phyloP scores from a whole-genome alignment of 108 stramenopile species.

The Fragilaria crotonensis region DNA sequence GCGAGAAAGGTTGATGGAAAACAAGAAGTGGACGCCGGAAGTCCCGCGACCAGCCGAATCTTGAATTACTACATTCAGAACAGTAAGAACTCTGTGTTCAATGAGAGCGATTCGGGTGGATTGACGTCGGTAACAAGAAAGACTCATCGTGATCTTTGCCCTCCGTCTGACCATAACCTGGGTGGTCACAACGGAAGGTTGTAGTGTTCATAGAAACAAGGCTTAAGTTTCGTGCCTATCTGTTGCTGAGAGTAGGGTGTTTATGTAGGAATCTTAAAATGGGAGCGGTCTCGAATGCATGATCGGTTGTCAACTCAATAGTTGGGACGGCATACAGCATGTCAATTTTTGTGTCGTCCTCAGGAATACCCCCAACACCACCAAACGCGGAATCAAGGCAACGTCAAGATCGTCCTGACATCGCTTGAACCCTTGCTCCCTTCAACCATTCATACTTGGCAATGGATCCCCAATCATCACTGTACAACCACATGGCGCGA shows the following conservation, averaged over 20 bases:
- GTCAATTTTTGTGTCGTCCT: too few relatives aligned
- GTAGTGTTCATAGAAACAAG: conserved; percentile 3
- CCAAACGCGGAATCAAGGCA: too few relatives aligned
- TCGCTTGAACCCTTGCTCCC: too few relatives aligned
- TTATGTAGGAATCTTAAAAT: too few relatives aligned
- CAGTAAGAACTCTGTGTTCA: conserved; percentile 25
- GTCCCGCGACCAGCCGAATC: conserved; percentile 75
- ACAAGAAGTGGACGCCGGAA: conserved; percentile 35
- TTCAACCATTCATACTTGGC: background rate
- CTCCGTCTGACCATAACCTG: conserved; percentile 31
- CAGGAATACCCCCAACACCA: too few relatives aligned
- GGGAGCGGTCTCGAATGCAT: too few relatives aligned
- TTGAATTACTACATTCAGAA: conserved; percentile 81
- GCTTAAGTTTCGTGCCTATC: background rate
- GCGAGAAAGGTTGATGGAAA: conserved; percentile 39
- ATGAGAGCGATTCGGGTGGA: conserved; percentile 20
- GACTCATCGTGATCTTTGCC: conserved; percentile 43
- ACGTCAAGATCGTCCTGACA: too few relatives aligned
- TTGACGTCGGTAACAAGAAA: conserved; percentile 44
- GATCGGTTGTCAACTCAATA: too few relatives aligned
- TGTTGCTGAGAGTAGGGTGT: too few relatives aligned
- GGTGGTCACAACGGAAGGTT: conserved; percentile 26
- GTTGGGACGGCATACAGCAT: too few relatives aligned
- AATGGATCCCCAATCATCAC: background rate
- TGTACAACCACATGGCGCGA: background rate